phyloP scores from a whole-genome alignment of 768 basidiomycete species.

The Pisolithus marmoratus region DNA sequence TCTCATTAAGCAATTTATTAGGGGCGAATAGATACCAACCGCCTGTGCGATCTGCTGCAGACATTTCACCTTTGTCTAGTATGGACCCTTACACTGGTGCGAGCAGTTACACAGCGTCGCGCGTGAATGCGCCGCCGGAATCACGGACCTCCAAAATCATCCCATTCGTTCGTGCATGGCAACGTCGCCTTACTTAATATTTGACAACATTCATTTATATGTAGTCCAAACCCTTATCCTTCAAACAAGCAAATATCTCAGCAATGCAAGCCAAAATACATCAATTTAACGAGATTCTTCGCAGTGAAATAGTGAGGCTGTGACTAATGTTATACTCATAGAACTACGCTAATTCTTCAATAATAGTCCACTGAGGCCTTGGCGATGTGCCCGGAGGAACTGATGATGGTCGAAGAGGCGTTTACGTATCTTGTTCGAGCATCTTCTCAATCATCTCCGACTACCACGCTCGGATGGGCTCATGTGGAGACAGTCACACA shows the following conservation, averaged over 20 bases:
- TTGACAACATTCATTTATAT: slow-evolving; percentile 1
- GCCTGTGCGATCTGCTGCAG: slow-evolving; percentile 27
- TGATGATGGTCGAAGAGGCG: slow-evolving; percentile 48
- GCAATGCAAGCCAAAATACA: slow-evolving; percentile 77
- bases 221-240: slow-evolving; percentile 62
- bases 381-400: slow-evolving; percentile 66
- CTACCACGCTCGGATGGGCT: slow-evolving; percentile 32
- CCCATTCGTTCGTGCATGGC: slow-evolving; percentile 41
- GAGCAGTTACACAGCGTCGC: slow-evolving; percentile 46
- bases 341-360: not conserved
- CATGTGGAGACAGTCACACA: slow-evolving; percentile 61
- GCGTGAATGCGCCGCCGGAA: slow-evolving; percentile 27
- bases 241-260: slow-evolving; percentile 76
- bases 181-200: not conserved
- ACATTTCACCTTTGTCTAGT: slow-evolving; percentile 33
- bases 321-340: not conserved
- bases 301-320: slow-evolving; percentile 58
- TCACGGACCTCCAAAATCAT: slow-evolving; percentile 35
- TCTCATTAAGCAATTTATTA: slow-evolving; percentile 12
- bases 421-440: slow-evolving; percentile 55
- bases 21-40: slow-evolving; percentile 64
- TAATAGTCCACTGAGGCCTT: slow-evolving; percentile 62
- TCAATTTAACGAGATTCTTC: slow-evolving; percentile 67
- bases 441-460: slow-evolving; percentile 30
- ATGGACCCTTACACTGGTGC: slow-evolving; percentile 72